Base-by-base conservation (phyloP, 495 filamentous ascomycete genomes). In the Lophium mytilinum region DNA sequence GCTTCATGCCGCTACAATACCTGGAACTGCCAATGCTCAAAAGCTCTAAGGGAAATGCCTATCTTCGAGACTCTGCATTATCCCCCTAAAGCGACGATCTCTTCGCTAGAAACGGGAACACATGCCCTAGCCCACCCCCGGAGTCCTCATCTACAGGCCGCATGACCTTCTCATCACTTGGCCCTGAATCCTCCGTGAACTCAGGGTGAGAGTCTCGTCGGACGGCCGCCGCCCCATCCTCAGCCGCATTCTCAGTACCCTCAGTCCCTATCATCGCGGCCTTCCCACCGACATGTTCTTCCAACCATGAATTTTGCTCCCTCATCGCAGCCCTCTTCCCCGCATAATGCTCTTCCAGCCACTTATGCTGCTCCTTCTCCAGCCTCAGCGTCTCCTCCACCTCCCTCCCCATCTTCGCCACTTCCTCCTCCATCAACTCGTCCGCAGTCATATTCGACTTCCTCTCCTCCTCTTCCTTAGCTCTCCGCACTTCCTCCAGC, bases 391-490 rank as follows among this genome's bases (percentile, higher is more conserved):
- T 70, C 61, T 71, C 53, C 30, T 74, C 71, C 6, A 74, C 67
- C 19, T 74, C 70, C 45, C 48, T 64, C 8, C 70, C 71, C 42
- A 74, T 36, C 61, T 70, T 68, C 14, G 71, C 69, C 10, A 74
- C 66, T 50, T 71, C 70, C 17, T 71, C 70, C 50, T 74, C 60
- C n/a, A 74, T 50, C 34, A 66, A 65, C 61, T 86, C 80, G 56
- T 87, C 83, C 47, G 75, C 74, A 21, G 40, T 62, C 51, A 61
- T 68, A 55, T 53, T 49, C 17, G 49, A 18, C 48, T 49, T 43
- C 24, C 24, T 30, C 24, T 30, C 24, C 48, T 71, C 60, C 52
- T 70, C 59, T 33, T 73, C 62, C 9, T 74, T 75, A 30, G 47
- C 9, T 52, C 56, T 60, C 37, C 60, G 33, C 47, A n/a, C 52